phyloP scores from a whole-genome alignment of 1,139 yeast species.

The Diutina sp. region DNA sequence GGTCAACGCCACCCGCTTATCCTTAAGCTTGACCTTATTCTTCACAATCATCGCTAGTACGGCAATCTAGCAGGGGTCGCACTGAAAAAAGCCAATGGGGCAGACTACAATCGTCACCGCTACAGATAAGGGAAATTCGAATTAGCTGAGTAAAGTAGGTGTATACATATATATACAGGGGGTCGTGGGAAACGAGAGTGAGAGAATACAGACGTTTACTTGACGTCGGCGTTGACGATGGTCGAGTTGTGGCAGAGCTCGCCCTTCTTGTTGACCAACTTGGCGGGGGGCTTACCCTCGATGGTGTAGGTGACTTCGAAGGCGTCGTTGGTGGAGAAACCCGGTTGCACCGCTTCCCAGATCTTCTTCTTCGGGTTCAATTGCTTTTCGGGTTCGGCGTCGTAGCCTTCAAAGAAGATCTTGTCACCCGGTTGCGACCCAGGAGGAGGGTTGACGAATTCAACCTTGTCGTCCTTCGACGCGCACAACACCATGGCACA shows the following conservation, averaged over 20 bases:
- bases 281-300: conserved; percentile 70
- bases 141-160: neutral
- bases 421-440: conserved; percentile 96
- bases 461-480: conserved; percentile 55
- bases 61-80: neutral
- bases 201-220: conserved; percentile 22
- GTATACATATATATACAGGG: neutral
- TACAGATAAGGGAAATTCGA: neutral
- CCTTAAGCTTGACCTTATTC: conserved; percentile 19
- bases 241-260: conserved; percentile 59
- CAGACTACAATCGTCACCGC: neutral
- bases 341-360: conserved; percentile 92
- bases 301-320: conserved; percentile 72
- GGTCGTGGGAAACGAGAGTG: neutral
- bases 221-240: conserved; percentile 59
- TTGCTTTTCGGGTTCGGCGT: conserved; percentile 81
- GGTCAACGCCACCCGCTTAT: conserved; percentile 51
- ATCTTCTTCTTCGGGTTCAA: conserved; percentile 97
- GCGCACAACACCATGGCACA: conserved; percentile 97
- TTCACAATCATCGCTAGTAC: neutral
- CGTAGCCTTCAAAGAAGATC: conserved; percentile 83
- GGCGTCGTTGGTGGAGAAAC: conserved; percentile 65
- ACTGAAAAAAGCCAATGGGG: neutral
- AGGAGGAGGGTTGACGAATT: conserved; percentile 89
- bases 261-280: conserved; percentile 67